Evolutionary conservation across 225 moss, liverwort and hornwort genomes (phyloP).

Genomic region (Climacium dendroides): DNA sequence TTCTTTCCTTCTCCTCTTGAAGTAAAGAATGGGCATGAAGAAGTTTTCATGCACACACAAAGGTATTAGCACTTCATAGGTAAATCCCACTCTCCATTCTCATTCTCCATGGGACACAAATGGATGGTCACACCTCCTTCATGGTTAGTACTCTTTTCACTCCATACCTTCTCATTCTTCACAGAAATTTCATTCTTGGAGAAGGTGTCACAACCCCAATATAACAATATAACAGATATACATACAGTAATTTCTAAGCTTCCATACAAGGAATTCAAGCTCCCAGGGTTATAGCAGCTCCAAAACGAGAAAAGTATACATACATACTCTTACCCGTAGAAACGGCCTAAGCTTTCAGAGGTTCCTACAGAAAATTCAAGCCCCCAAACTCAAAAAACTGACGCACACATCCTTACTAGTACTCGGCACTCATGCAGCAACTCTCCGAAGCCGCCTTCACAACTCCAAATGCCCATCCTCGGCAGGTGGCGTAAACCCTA

Average conservation of each 20-base stretch:
- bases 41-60: accelerated
- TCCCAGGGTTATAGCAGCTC: no score
- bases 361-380: not conserved
- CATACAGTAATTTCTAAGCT: not conserved
- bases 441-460: not conserved
- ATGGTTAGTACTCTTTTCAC: not conserved
- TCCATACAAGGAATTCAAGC: not conserved
- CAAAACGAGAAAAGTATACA: no score
- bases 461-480: not conserved
- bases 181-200: not conserved
- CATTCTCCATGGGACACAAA: not conserved
- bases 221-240: not conserved
- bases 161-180: not conserved
- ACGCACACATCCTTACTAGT: not conserved
- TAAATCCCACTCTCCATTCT: not conserved
- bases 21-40: accelerated
- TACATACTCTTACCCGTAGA: not conserved
- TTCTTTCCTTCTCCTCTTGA: not conserved
- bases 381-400: not conserved
- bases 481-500: not conserved
- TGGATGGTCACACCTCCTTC: not conserved
- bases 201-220: not conserved
- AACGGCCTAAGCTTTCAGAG: not conserved
- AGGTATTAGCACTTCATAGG: accelerated
- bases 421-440: not conserved